These are phyloP conservation scores for Malassezia pachydermatis DNA, from an alignment of 1,284 basidiomycete species.

Conservation along the genomic window DNA sequence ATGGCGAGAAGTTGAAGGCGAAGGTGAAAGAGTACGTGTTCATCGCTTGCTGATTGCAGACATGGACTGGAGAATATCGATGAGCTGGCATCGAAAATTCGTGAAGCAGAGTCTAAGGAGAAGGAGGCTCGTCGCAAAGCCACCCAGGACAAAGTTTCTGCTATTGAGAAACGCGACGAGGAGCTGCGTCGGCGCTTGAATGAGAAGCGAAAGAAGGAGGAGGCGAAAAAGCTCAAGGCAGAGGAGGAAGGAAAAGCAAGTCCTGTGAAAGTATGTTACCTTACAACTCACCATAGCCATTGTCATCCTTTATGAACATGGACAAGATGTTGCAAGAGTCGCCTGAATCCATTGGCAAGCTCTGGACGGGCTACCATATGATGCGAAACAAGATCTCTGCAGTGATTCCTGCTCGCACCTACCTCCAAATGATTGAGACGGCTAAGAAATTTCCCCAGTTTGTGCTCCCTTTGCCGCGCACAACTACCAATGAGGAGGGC, in stretches of 20 bases:
- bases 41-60: slow-evolving; percentile 5
- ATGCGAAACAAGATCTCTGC: slow-evolving; percentile 45
- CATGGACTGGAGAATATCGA: slow-evolving; percentile 22
- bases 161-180: slow-evolving; percentile 10
- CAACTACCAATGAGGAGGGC: slow-evolving; percentile 17
- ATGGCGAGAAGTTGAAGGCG: slow-evolving; percentile 31
- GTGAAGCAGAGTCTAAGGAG: slow-evolving; percentile 22
- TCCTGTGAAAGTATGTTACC: slow-evolving; percentile 33
- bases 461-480: slow-evolving; percentile 38
- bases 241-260: slow-evolving; percentile 19
- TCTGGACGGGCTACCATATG: slow-evolving; percentile 45
- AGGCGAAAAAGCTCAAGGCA: slow-evolving; percentile 5
- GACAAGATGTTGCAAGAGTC: slow-evolving; percentile 28
- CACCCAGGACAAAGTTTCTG: slow-evolving; percentile 15
- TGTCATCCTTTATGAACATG: slow-evolving; percentile 29
- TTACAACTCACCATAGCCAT: too few species aligned
- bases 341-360: slow-evolving; percentile 30
- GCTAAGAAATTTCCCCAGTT: slow-evolving; percentile 39
- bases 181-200: slow-evolving; percentile 9
- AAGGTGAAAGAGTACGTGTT: slow-evolving; percentile 28
- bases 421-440: slow-evolving; percentile 28
- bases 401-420: slow-evolving; percentile 33
- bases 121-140: slow-evolving; percentile 19
- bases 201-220: not conserved
- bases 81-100: slow-evolving; percentile 26